A percentile compares a stretch with the other conserved stretches of the same genome.
These are phyloP conservation scores for Clitoria ternatea DNA, from an alignment of 306 rosid species.

Conservation along the genomic window DNA sequence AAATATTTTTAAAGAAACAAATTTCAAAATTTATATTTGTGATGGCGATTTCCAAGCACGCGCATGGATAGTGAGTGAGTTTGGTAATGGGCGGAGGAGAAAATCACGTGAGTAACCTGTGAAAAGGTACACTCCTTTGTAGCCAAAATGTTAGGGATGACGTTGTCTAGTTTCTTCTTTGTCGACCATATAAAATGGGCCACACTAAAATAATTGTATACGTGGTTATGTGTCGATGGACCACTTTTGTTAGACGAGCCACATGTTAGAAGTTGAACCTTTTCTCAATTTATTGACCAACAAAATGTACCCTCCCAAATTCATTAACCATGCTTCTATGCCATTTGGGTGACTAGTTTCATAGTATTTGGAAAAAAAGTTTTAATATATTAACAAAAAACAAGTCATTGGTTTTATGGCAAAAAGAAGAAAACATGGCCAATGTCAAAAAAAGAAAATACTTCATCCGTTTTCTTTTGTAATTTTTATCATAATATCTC, in stretches of 20 bases:
- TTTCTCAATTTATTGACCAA: not conserved
- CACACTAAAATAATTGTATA: not conserved
- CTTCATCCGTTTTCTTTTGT: no score
- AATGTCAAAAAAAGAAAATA: no score
- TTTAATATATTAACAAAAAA: no score
- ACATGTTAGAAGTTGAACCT: not conserved
- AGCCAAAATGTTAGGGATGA: not conserved
- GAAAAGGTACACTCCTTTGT: not conserved
- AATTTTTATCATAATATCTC: no score
- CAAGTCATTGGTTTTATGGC: no score
- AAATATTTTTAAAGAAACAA: no score
- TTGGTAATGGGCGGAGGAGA: not conserved
- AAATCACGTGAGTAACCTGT: conserved; percentile 18
- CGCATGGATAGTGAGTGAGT: not conserved
- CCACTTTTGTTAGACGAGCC: not conserved
- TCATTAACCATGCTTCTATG: not conserved
- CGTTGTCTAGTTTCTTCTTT: not conserved
- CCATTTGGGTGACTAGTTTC: not conserved
- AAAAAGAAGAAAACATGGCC: no score
- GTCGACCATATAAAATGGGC: not conserved
- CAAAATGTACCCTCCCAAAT: not conserved
- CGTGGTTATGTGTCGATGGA: conserved; percentile 6
- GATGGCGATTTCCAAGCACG: no score
- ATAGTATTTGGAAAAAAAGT: no score
- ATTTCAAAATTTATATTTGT: no score